Base-by-base conservation (phyloP, 345 rosid species). In the Eutrema japonicum region DNA sequence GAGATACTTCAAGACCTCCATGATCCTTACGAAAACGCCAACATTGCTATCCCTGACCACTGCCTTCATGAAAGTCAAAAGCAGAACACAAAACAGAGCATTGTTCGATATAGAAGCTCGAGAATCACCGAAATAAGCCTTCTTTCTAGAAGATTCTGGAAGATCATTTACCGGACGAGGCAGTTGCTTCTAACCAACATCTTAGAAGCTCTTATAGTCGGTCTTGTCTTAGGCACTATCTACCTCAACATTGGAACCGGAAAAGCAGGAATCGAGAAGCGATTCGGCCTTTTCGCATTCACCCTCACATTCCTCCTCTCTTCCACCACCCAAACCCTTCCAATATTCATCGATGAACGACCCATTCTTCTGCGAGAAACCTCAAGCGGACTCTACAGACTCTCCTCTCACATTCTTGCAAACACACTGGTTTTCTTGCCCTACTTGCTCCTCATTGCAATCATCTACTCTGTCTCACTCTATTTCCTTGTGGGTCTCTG, bases 301-400 rank as follows among this genome's bases (percentile, higher is more conserved):
- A 91, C 97, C 9, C 96, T 91, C 72, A 94, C 97, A 2, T 94
- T 94, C 73, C 97, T 91, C 58, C 96, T 94, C 61, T 94, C 98
- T 8, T 87, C 97, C 27, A 91, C 95, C 8, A 94, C 97, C 2
- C 93, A 94, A 78, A 86, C 96, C 26, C 92, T 94, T 4, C 97
- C 98, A 1, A 85, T 94, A 64, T 94, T 91, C 86, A 88, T 94
- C 76, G 83, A 88, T 65, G 97, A 91, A 77, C 77, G 98, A 50
- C 90, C 92, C 2, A 91, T 94, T 64, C 68, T 94, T 16, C 71
- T 94, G 5, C 68, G 87, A 52, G 98, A 94, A 77, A 80, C 97
- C 26, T 91, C 98, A 0, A 84, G 96, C 14, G 98, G 98, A 10
- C 82, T 89, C 53, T 91, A 94, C 46, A 77, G 96, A 46, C 82